phyloP scores from a whole-genome alignment of 2,329 filamentous ascomycete species.

The Aspergillus oerlinghausenensis region DNA sequence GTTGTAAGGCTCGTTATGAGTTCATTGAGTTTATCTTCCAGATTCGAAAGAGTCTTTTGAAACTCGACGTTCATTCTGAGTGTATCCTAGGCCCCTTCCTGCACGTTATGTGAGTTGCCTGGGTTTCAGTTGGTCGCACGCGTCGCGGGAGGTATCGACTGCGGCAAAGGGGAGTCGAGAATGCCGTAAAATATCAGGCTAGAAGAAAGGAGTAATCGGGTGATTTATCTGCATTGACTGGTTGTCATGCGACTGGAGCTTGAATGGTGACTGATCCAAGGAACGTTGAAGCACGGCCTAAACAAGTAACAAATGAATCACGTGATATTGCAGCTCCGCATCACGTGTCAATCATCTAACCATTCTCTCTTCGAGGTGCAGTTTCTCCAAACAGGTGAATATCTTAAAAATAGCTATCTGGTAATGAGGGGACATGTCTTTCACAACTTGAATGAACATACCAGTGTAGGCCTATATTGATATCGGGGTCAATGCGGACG shows the following conservation, averaged over 20 bases:
- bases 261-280: background rate
- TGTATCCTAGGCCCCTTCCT: background rate
- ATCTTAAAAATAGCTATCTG: too few relatives aligned
- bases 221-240: background rate
- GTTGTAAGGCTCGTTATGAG: constrained; percentile 40
- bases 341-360: background rate
- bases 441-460: background rate
- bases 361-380: too few relatives aligned
- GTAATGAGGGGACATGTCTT: background rate
- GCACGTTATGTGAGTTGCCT: background rate
- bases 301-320: background rate
- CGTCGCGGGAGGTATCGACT: background rate
- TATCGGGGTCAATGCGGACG: background rate
- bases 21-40: constrained; percentile 41
- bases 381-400: too few relatives aligned
- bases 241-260: background rate
- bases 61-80: constrained; percentile 38
- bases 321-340: background rate
- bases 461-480: background rate
- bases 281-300: background rate
- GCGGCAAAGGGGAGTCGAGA: background rate
- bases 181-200: background rate
- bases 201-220: background rate
- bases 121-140: background rate
- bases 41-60: constrained; percentile 34